Evolutionary conservation across 331 rosid species (phyloP).

Genomic region (Quercus phellos): DNA sequence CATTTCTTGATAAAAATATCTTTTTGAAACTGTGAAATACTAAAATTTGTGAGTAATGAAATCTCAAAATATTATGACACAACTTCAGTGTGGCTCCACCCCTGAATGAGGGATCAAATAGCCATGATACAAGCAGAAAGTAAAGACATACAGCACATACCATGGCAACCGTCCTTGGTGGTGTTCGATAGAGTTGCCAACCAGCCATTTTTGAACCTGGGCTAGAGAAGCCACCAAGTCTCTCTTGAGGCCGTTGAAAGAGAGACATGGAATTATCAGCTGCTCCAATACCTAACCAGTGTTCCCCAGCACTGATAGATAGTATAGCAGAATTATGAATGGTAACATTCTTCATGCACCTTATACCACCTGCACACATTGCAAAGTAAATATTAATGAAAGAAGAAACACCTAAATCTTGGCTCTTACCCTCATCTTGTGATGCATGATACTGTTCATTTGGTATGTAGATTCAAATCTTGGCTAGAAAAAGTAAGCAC

Average conservation of each 20-base stretch:
- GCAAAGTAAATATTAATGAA: background rate
- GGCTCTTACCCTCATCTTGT: no score
- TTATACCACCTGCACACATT: constrained; percentile 67
- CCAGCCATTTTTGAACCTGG: constrained; percentile 78
- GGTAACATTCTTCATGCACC: constrained; percentile 84
- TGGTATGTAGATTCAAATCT: no score
- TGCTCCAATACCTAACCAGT: constrained; percentile 98
- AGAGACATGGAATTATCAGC: constrained; percentile 97
- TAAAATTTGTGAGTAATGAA: background rate
- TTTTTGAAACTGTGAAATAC: background rate
- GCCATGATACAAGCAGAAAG: background rate
- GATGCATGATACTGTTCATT: no score
- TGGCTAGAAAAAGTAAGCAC: no score
- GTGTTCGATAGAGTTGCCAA: constrained; percentile 98
- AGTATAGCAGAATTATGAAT: constrained; percentile 72
- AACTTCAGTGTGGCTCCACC: background rate
- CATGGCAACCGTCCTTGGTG: constrained; percentile 84
- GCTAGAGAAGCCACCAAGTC: constrained; percentile 79
- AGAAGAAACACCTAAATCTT: background rate
- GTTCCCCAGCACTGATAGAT: constrained; percentile 94
- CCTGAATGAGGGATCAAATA: background rate
- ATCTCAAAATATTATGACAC: background rate
- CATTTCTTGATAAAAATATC: background rate
- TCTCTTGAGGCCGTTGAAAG: constrained; percentile 96
- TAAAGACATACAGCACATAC: constrained; percentile 38